These are phyloP conservation scores for Ceratocystis smalleyi DNA, from an alignment of 2,329 filamentous ascomycete species.

Conservation along the genomic window DNA sequence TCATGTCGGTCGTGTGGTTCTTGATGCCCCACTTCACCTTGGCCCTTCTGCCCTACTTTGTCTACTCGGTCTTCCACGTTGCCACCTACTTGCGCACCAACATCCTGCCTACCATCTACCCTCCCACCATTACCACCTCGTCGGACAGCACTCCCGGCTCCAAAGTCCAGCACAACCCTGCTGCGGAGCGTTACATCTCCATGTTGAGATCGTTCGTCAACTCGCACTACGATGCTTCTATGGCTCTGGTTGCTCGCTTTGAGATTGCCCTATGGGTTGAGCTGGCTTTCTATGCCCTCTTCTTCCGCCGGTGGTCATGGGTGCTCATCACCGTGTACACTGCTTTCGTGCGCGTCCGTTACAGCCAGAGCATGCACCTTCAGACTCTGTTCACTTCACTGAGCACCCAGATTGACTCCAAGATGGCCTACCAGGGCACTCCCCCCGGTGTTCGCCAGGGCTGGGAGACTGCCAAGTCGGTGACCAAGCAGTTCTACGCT, in stretches of 20 bases:
- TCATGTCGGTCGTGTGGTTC: conserved; percentile 70
- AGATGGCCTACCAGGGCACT: conserved; percentile 72
- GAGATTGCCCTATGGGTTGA: conserved; percentile 82
- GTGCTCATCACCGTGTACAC: conserved; percentile 76
- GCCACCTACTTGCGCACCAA: conserved; percentile 91
- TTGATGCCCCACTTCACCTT: conserved; percentile 77
- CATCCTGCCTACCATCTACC: conserved; percentile 72
- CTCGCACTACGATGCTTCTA: conserved; percentile 91
- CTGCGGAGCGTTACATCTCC: conserved; percentile 33
- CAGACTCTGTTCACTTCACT: conserved; percentile 62
- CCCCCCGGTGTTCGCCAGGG: conserved; percentile 62
- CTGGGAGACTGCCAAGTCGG: conserved; percentile 67
- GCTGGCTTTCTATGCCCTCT: conserved; percentile 60
- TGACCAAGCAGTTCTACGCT: conserved; percentile 58
- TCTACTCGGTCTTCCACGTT: conserved; percentile 98
- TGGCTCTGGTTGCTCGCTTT: conserved; percentile 78
- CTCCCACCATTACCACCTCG: conserved; percentile 40
- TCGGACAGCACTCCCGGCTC: conserved; percentile 40
- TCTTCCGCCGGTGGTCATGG: conserved; percentile 87
- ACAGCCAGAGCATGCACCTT: conserved; percentile 83
- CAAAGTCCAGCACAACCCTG: conserved; percentile 30
- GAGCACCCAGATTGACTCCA: conserved; percentile 60
- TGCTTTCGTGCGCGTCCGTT: conserved; percentile 79
- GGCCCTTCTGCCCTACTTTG: conserved; percentile 81
- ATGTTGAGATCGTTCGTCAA: conserved; percentile 89